Evolutionary conservation across 495 filamentous ascomycete genomes (phyloP).

Genomic region (Penicillium coprophilum): DNA sequence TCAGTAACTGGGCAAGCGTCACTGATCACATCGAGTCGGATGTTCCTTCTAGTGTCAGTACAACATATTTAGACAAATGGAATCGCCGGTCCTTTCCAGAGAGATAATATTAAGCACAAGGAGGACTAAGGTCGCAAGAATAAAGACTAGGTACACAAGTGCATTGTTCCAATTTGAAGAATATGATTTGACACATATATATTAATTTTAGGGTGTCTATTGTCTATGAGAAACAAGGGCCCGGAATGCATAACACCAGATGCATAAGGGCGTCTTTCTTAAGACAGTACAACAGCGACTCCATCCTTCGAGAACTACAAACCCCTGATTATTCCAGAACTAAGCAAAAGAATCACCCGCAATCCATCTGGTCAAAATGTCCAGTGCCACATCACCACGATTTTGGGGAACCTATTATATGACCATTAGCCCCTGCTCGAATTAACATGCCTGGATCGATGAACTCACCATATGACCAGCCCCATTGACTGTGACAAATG

Average conservation of each 20-base stretch:
- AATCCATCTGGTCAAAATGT: constrained; percentile 39
- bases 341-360: constrained; percentile 22
- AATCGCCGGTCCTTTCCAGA: no score
- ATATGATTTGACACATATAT: background rate
- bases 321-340: background rate
- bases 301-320: background rate
- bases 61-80: no score
- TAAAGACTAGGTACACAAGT: no score
- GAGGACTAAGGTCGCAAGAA: no score
- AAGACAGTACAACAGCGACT: background rate
- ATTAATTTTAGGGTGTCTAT: no score
- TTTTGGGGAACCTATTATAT: constrained; percentile 35
- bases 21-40: no score
- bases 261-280: background rate
- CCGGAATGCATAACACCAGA: background rate
- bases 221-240: background rate
- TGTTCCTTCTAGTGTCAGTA: no score
- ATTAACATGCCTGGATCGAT: background rate
- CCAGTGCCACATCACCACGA: constrained; percentile 36
- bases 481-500: constrained; percentile 30
- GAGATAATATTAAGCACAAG: no score
- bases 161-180: background rate
- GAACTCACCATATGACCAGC: constrained; percentile 31
- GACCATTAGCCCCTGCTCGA: constrained; percentile 4
- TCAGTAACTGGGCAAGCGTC: no score